These are phyloP conservation scores for Capronia epimyces DNA, from an alignment of 2,329 filamentous ascomycete species.

Conservation along the genomic window DNA sequence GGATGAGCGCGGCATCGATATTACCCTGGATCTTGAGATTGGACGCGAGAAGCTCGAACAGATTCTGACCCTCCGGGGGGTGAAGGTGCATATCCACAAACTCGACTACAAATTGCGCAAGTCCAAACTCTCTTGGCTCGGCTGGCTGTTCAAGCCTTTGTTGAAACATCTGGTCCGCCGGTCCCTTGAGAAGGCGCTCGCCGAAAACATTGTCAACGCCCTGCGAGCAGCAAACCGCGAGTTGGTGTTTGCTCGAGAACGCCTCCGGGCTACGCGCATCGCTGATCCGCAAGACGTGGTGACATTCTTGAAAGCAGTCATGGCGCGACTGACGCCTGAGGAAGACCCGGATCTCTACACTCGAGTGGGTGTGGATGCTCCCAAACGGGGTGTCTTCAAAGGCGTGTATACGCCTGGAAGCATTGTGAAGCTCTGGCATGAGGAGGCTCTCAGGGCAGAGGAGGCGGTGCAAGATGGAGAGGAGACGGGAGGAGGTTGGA, in stretches of 20 bases:
- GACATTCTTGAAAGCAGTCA: conserved; percentile 76
- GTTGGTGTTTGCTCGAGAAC: conserved; percentile 76
- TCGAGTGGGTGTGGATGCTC: conserved; percentile 62
- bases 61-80: conserved; percentile 69
- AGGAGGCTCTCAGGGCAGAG: conserved; percentile 64
- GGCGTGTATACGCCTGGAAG: conserved; percentile 85
- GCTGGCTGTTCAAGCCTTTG: conserved; percentile 79
- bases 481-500: conserved; percentile 64
- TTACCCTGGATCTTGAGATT: conserved; percentile 78
- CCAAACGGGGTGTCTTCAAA: conserved; percentile 63
- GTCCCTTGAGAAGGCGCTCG: conserved; percentile 72
- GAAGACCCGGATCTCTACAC: conserved; percentile 72
- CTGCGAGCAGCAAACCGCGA: conserved; percentile 76
- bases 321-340: conserved; percentile 66
- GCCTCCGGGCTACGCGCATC: conserved; percentile 78
- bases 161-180: conserved; percentile 74
- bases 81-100: conserved; percentile 79
- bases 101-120: conserved; percentile 71
- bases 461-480: conserved; percentile 68
- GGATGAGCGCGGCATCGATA: conserved; percentile 80
- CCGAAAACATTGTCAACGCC: conserved; percentile 62
- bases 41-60: conserved; percentile 72
- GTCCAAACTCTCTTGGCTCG: conserved; percentile 69
- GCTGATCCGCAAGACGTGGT: conserved; percentile 71
- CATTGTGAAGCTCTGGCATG: conserved; percentile 82